phyloP scores from a whole-genome alignment of 2,329 filamentous ascomycete species.

The Cercospora nicotianae region DNA sequence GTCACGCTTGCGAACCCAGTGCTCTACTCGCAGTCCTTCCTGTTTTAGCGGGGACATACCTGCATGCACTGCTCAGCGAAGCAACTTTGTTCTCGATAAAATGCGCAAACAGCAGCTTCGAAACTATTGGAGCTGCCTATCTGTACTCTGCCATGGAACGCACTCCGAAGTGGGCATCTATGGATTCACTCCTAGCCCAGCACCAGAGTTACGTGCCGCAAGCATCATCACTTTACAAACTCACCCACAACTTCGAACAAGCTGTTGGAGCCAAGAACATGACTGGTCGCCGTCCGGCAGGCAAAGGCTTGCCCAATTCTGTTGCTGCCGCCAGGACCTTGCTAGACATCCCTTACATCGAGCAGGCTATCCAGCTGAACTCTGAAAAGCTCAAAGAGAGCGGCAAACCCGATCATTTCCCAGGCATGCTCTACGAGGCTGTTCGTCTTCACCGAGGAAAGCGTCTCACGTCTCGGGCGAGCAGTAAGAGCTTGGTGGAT shows the following conservation, averaged over 20 bases:
- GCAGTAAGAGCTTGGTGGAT: not conserved
- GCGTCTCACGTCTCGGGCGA: not conserved
- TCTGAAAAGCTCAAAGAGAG: not conserved
- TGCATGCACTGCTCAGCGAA: not conserved
- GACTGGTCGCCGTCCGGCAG: not conserved
- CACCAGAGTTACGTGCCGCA: not conserved
- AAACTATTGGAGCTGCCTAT: not conserved
- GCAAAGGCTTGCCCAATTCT: not conserved
- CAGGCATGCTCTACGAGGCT: not conserved
- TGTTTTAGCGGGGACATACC: not conserved
- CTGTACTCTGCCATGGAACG: not conserved
- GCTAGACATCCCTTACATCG: not conserved
- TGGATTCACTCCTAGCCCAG: not conserved
- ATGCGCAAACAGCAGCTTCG: not conserved
- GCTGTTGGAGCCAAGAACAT: not conserved
- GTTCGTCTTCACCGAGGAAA: not conserved
- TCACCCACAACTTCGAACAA: not conserved
- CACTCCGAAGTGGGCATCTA: not conserved
- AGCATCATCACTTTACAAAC: not conserved
- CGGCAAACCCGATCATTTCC: not conserved
- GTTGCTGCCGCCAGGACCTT: not conserved
- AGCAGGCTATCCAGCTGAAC: not conserved
- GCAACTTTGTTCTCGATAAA: not conserved
- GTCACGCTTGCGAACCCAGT: not conserved
- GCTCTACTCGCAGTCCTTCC: not conserved